These are phyloP conservation scores for Boletus reticuloceps DNA, from an alignment of 768 basidiomycete species.

Conservation along the genomic window DNA sequence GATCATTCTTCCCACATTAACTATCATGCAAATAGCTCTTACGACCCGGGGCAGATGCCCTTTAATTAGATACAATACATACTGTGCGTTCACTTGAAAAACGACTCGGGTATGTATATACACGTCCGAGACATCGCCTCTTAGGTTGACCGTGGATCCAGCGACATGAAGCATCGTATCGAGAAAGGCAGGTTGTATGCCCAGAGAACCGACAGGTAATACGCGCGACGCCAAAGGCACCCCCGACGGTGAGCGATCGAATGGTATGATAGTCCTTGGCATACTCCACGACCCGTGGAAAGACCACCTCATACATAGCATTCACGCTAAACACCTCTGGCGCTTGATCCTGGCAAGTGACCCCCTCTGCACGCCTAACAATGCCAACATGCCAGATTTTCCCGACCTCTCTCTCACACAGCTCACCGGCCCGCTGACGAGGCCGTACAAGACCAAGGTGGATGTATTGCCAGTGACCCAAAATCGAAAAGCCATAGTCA, in stretches of 20 bases:
- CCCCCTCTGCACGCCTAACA: slow-evolving; percentile 30
- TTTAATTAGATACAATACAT: no score
- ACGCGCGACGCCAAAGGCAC: slow-evolving; percentile 51
- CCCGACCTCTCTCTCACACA: no score
- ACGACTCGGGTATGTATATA: no score
- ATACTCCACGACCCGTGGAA: slow-evolving; percentile 68
- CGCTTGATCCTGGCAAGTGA: slow-evolving; percentile 24
- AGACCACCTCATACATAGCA: slow-evolving; percentile 63
- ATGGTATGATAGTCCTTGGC: slow-evolving; percentile 56
- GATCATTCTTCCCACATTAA: no score
- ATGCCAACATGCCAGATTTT: no score
- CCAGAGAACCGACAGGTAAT: slow-evolving; percentile 43
- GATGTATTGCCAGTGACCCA: no score
- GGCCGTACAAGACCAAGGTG: no score
- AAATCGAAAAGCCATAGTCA: neutral
- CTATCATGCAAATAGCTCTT: no score
- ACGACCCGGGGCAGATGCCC: no score
- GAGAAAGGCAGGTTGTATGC: slow-evolving; percentile 55
- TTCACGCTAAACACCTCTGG: slow-evolving; percentile 53
- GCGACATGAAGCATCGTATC: slow-evolving; percentile 69
- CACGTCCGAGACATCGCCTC: slow-evolving; percentile 47
- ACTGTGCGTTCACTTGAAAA: no score
- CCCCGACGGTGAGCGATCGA: slow-evolving; percentile 49
- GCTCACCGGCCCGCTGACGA: no score
- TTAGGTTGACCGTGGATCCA: slow-evolving; percentile 67